Percentiles rank a stretch among this genome's conserved stretches.
These are phyloP conservation scores for Hyparrhenia diplandra DNA, from an alignment of 176 grass and related monocot genomes.

Conservation along the genomic window DNA sequence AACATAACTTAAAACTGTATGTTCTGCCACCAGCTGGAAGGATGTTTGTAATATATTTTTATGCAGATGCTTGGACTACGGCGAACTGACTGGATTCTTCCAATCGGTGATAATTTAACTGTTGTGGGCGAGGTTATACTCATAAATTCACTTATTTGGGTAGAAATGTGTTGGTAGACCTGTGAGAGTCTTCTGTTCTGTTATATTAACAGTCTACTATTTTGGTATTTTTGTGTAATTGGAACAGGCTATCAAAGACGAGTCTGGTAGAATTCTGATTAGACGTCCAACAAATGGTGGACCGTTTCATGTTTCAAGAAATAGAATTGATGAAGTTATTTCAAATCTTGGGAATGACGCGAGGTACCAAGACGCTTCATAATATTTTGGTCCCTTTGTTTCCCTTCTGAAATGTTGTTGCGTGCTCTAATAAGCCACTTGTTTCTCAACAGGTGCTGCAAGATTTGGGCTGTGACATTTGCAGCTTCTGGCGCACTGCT, in stretches of 20 bases:
- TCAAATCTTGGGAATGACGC: slow-evolving; percentile 43
- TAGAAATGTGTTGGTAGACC: not conserved
- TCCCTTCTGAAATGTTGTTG: not conserved
- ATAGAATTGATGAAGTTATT: slow-evolving; percentile 45
- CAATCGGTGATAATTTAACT: slow-evolving; percentile 46
- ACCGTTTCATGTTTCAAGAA: slow-evolving; percentile 50
- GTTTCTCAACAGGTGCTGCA: slow-evolving; percentile 33
- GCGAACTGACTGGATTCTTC: slow-evolving; percentile 54
- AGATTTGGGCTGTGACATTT: slow-evolving; percentile 53
- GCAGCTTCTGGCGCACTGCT: slow-evolving; percentile 42
- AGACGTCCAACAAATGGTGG: slow-evolving; percentile 46
- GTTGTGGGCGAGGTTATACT: slow-evolving; percentile 63
- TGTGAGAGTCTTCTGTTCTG: not conserved
- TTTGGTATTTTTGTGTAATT: not conserved
- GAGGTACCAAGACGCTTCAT: slow-evolving; percentile 22
- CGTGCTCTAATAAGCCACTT: not conserved
- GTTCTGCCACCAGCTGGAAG: not conserved
- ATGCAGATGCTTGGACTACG: slow-evolving; percentile 64
- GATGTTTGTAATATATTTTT: not conserved
- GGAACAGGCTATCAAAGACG: slow-evolving; percentile 56
- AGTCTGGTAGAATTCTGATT: slow-evolving; percentile 51
- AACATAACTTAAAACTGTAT: not conserved
- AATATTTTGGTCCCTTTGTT: not conserved
- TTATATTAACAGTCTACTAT: not conserved
- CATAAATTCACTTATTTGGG: not conserved